Conservation (phyloP, 2,329 filamentous ascomycete genomes). For the Penicillium capsulatum region DNA sequence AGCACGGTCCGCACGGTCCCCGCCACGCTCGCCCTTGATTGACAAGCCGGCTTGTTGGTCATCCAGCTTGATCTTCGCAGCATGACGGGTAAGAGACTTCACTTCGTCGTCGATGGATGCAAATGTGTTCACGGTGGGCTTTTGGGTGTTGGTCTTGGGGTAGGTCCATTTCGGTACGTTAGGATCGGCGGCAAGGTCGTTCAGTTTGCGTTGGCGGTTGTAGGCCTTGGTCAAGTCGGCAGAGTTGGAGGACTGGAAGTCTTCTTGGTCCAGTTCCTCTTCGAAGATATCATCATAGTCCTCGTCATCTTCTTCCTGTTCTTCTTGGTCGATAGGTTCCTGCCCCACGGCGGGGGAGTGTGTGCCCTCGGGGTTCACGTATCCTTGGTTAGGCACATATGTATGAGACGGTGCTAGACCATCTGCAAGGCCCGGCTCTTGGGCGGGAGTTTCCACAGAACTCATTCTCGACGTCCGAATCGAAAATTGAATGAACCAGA, state of each 20-base stretch:
- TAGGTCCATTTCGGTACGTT: slow-evolving; percentile 53
- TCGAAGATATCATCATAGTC: slow-evolving; percentile 59
- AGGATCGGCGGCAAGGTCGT: slow-evolving; percentile 48
- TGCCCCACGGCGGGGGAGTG: slow-evolving; percentile 33
- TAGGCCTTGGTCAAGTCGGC: slow-evolving; percentile 78
- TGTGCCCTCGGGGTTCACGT: slow-evolving; percentile 38
- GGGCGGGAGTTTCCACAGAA: slow-evolving; percentile 18
- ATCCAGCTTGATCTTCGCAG: slow-evolving; percentile 77
- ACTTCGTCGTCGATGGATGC: slow-evolving; percentile 84
- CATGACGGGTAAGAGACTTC: slow-evolving; percentile 76
- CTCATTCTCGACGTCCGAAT: slow-evolving; percentile 21
- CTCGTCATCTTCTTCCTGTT: slow-evolving; percentile 53
- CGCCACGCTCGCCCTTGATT: slow-evolving; percentile 44
- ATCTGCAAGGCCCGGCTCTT: slow-evolving; percentile 38
- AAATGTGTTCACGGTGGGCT: slow-evolving; percentile 72
- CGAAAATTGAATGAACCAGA: slow-evolving; percentile 5
- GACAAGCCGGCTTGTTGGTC: slow-evolving; percentile 53
- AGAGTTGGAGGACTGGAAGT: slow-evolving; percentile 54
- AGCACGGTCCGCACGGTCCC: slow-evolving; percentile 84
- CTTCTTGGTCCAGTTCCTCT: slow-evolving; percentile 53
- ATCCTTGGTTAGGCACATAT: slow-evolving; percentile 49
- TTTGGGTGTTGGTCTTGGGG: slow-evolving; percentile 72
- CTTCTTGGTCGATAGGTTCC: slow-evolving; percentile 32
- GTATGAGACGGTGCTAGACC: slow-evolving; percentile 46
- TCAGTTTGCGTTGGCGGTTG: slow-evolving; percentile 73